Conservation (phyloP, 192 early-diverging fungal species). For the Rhizophagus clarus region DNA sequence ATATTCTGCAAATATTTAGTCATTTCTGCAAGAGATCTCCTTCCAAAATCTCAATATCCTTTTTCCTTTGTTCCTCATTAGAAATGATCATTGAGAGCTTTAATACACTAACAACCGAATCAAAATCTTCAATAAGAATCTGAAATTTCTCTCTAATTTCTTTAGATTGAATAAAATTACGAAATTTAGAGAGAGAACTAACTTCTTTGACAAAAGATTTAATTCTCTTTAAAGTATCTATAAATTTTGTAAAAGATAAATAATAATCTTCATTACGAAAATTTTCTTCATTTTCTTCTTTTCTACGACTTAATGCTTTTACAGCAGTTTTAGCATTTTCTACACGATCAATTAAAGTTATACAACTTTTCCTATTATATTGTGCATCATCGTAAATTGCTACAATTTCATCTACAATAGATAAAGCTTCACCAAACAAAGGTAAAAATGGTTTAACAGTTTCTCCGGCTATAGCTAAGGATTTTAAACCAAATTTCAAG, state of each 20-base stretch:
- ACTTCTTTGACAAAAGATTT: conserved; percentile 9
- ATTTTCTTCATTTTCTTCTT: too few relatives aligned
- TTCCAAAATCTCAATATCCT: neutral
- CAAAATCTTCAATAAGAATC: neutral
- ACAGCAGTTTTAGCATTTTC: neutral
- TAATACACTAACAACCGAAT: neutral
- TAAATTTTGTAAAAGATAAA: neutral
- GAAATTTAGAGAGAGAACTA: neutral
- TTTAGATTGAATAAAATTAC: neutral
- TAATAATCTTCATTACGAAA: too few relatives aligned
- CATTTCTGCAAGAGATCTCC: neutral
- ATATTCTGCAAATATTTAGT: neutral
- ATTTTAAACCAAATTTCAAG: too few relatives aligned
- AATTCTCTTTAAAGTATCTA: neutral
- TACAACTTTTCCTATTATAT: conserved; percentile 9
- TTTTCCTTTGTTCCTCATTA: neutral
- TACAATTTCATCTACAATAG: too few relatives aligned
- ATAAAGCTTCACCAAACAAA: too few relatives aligned
- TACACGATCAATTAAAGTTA: conserved; percentile 10
- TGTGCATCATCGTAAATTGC: neutral
- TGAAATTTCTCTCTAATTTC: neutral
- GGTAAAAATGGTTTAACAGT: too few relatives aligned
- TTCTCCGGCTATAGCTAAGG: too few relatives aligned
- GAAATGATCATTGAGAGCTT: neutral
- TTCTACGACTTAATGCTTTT: neutral